A percentile compares a stretch with the other conserved stretches of the same genome.
These are phyloP conservation scores for Biscogniauxia marginata DNA, from an alignment of 2,329 filamentous ascomycete species.

Conservation along the genomic window DNA sequence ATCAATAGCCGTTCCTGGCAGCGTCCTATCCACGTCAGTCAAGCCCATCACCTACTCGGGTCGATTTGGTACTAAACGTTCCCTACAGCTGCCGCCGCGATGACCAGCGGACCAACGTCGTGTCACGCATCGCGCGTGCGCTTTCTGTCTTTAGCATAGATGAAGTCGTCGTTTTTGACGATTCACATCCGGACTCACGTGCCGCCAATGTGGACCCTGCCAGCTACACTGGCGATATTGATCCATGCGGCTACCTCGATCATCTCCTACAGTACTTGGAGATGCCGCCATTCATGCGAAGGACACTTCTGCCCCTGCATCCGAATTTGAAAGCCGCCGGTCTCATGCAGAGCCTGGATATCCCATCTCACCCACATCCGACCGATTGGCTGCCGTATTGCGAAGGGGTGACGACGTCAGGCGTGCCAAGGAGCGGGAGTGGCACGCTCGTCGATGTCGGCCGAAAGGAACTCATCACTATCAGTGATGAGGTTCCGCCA, in stretches of 20 bases:
- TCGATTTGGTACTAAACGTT: no score
- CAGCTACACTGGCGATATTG: constrained; percentile 65
- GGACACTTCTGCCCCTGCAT: constrained; percentile 73
- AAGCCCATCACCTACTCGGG: no score
- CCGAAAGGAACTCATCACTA: constrained; percentile 52
- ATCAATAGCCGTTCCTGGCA: constrained; percentile 75
- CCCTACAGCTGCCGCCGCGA: constrained; percentile 62
- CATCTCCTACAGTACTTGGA: constrained; percentile 82
- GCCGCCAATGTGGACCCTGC: constrained; percentile 48
- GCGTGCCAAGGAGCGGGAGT: constrained; percentile 39
- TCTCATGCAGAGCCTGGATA: constrained; percentile 73
- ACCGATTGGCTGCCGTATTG: constrained; percentile 78
- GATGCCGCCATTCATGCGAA: constrained; percentile 78
- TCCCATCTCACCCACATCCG: constrained; percentile 77
- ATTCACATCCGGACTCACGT: constrained; percentile 51
- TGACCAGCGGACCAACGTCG: constrained; percentile 72
- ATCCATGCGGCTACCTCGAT: constrained; percentile 76
- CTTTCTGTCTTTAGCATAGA: constrained; percentile 82
- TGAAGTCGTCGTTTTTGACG: constrained; percentile 80
- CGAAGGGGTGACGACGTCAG: constrained; percentile 67
- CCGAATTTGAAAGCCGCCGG: constrained; percentile 74
- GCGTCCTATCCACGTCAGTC: constrained; percentile 69
- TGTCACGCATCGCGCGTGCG: constrained; percentile 75
- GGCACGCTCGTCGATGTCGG: constrained; percentile 60
- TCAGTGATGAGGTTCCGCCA: constrained; percentile 62